A percentile compares a stretch with the other conserved stretches of the same genome.
Evolutionary conservation across 2,329 filamentous ascomycete species (phyloP).

Genomic region (Ophiostoma sp.): DNA sequence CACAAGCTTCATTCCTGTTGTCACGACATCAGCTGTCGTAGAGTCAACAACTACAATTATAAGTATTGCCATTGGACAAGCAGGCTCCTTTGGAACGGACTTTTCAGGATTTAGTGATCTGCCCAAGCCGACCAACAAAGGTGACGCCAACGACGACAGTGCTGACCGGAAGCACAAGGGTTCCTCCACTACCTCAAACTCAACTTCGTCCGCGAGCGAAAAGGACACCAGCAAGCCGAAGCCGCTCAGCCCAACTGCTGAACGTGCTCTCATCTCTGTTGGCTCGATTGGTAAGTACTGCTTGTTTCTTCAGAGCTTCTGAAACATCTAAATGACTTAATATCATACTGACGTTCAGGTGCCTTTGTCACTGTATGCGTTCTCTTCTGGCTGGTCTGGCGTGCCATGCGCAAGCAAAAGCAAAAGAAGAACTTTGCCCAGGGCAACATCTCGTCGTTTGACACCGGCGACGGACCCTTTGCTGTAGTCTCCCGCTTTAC

Average conservation of each 20-base stretch:
- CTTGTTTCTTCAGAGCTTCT: neutral
- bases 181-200: neutral
- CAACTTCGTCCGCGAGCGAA: conserved; percentile 1
- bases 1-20: conserved; percentile 18
- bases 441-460: conserved; percentile 6
- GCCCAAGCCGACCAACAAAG: conserved; percentile 9
- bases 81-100: conserved; percentile 12
- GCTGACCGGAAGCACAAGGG: conserved; percentile 2
- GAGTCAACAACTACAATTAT: conserved; percentile 1
- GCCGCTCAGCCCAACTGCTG: conserved; percentile 28
- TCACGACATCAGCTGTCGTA: conserved; percentile 16
- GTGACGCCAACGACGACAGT: neutral
- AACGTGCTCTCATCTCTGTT: conserved; percentile 34
- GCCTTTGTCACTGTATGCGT: conserved; percentile 44
- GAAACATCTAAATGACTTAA: neutral
- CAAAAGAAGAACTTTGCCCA: conserved; percentile 24
- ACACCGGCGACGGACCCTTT: conserved; percentile 18
- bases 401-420: conserved; percentile 36
- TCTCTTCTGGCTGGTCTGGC: conserved; percentile 43
- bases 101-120: conserved; percentile 12
- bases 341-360: conserved; percentile 32
- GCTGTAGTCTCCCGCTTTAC: conserved; percentile 15
- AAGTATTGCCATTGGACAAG: neutral
- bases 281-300: conserved; percentile 35
- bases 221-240: conserved; percentile 18